Conservation (phyloP, 2,329 filamentous ascomycete species). For the Fusarium fracticaudum region DNA sequence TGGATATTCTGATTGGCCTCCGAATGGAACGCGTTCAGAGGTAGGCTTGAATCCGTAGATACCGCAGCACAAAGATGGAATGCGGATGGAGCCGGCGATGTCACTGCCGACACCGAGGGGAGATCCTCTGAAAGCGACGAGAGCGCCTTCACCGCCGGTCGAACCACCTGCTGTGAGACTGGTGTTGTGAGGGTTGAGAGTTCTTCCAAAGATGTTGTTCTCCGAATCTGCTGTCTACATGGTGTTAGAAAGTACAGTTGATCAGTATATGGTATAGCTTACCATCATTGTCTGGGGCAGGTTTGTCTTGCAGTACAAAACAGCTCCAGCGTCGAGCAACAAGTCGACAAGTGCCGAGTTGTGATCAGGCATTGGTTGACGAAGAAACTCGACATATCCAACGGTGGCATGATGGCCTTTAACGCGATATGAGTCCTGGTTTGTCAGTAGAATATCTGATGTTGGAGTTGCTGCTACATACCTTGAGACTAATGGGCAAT, state of each 20-base stretch:
- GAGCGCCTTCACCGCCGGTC: constrained; percentile 39
- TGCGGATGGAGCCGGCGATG: constrained; percentile 60
- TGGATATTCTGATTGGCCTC: constrained; percentile 32
- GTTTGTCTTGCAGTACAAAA: constrained; percentile 56
- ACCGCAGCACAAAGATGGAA: constrained; percentile 62
- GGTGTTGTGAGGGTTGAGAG: constrained; percentile 48
- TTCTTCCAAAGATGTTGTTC: constrained; percentile 43
- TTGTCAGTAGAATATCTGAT: background rate
- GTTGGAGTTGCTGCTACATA: rapidly evolving
- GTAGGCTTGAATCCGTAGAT: constrained; percentile 66
- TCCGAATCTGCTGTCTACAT: constrained; percentile 51
- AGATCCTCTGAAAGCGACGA: constrained; percentile 38
- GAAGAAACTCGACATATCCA: constrained; percentile 41
- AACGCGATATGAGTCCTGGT: constrained; percentile 36
- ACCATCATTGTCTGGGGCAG: constrained; percentile 71
- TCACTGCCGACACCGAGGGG: constrained; percentile 40
- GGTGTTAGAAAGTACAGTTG: background rate
- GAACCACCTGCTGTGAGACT: constrained; percentile 41
- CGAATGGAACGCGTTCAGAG: constrained; percentile 63
- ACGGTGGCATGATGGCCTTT: constrained; percentile 39
- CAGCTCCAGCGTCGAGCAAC: constrained; percentile 40
- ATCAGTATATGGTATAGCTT: rapidly evolving
- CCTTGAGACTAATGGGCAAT: constrained; percentile 39
- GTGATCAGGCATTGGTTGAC: constrained; percentile 21
- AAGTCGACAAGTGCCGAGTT: constrained; percentile 41